phyloP scores from a whole-genome alignment of 1,139 yeast species.

The Saccharomyces hybrid region DNA sequence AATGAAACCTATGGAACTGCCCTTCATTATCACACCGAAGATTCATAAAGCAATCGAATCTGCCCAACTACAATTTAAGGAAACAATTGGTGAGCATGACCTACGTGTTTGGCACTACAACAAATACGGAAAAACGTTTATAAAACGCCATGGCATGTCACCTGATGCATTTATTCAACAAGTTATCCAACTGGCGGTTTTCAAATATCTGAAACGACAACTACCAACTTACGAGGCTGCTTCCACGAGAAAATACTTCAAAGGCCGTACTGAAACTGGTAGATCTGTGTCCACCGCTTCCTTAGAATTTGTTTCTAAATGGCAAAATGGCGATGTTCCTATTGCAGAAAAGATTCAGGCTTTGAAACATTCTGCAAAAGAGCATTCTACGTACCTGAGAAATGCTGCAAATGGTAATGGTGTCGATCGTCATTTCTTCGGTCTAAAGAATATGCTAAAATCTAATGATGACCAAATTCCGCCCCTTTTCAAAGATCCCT shows the following conservation, averaged over 20 bases:
- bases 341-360: slow-evolving; percentile 55
- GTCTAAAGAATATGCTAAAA: slow-evolving; percentile 66
- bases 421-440: slow-evolving; percentile 90
- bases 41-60: slow-evolving; percentile 45
- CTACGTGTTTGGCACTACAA: slow-evolving; percentile 62
- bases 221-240: slow-evolving; percentile 97
- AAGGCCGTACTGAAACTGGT: slow-evolving; percentile 96
- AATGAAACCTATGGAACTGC: slow-evolving; percentile 14
- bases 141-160: slow-evolving; percentile 60
- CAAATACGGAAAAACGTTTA: slow-evolving; percentile 64
- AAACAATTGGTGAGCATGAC: slow-evolving; percentile 47
- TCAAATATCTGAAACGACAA: slow-evolving; percentile 69
- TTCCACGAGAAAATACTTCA: slow-evolving; percentile 80
- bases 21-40: slow-evolving; percentile 46
- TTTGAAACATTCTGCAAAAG: slow-evolving; percentile 64
- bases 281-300: slow-evolving; percentile 79
- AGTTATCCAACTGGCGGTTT: slow-evolving; percentile 70
- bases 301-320: slow-evolving; percentile 63
- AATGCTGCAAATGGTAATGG: slow-evolving; percentile 85
- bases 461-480: slow-evolving; percentile 49
- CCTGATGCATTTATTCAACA: slow-evolving; percentile 77
- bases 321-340: slow-evolving; percentile 55
- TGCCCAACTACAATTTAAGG: slow-evolving; percentile 51
- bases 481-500: slow-evolving; percentile 67
- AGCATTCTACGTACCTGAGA: slow-evolving; percentile 68